A percentile compares a stretch with the other conserved stretches of the same genome.
Conservation (phyloP, 1,284 basidiomycete species). For the Cryptococcus amylolentus region DNA sequence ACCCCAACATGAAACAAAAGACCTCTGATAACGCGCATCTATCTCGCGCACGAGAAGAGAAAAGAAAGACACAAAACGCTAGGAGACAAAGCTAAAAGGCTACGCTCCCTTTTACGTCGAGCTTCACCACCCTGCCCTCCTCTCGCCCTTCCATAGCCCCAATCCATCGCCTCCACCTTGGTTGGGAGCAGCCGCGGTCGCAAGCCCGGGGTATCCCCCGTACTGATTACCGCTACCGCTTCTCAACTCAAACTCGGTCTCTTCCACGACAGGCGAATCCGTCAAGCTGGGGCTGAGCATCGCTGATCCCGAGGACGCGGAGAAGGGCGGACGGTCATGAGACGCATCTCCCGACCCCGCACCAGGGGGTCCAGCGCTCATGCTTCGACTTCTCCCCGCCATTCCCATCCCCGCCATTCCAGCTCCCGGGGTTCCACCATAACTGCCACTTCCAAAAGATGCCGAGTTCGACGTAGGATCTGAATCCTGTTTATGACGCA, state of each 20-base stretch:
- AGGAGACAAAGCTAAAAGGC: not conserved
- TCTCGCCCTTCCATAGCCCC: constrained; percentile 1
- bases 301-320: not conserved
- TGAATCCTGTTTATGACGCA: constrained; percentile 40
- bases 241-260: constrained; percentile 18
- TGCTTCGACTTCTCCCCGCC: constrained; percentile 5
- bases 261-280: constrained; percentile 10
- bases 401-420: constrained; percentile 1
- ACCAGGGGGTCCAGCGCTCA: constrained; percentile 1
- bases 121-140: constrained; percentile 5
- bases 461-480: not conserved
- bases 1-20: too few species aligned
- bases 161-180: constrained; percentile 6
- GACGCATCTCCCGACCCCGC: constrained; percentile 8
- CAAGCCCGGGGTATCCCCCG: constrained; percentile 3
- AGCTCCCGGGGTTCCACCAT: not conserved
- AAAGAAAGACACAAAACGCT: not conserved
- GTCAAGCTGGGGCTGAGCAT: constrained; percentile 15
- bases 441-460: too few species aligned
- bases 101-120: not conserved
- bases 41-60: not conserved
- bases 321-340: not conserved
- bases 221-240: constrained; percentile 16
- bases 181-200: constrained; percentile 16
- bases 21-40: not conserved